These are phyloP conservation scores for Eucalyptus urophylla DNA, from an alignment of 345 rosid species.

Conservation along the genomic window DNA sequence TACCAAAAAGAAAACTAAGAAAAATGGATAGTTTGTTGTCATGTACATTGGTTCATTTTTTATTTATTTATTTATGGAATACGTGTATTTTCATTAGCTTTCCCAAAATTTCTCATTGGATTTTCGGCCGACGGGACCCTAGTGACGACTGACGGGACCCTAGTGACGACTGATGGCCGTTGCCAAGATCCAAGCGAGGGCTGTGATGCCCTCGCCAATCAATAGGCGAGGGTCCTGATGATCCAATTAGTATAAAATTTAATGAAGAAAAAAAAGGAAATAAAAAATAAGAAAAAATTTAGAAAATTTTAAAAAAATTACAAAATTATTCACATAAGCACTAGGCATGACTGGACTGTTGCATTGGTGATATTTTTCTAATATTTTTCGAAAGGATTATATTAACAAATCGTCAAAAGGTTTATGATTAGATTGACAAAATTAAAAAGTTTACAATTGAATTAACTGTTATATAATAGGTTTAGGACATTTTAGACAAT, in stretches of 20 bases:
- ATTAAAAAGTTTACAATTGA: not conserved
- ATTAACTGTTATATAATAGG: not conserved
- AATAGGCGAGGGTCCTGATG: not conserved
- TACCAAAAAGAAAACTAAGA: not conserved
- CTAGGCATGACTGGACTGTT: rapidly evolving
- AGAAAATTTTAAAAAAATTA: not conserved
- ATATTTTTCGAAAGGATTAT: rapidly evolving
- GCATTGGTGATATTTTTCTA: not conserved
- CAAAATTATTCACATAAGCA: not conserved
- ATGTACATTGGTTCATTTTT: not conserved
- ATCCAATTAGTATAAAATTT: not conserved
- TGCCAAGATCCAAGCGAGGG: not conserved
- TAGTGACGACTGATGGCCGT: rapidly evolving
- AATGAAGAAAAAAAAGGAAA: not conserved
- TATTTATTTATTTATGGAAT: not conserved
- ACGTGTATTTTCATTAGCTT: not conserved
- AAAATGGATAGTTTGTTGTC: not conserved
- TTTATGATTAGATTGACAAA: not conserved
- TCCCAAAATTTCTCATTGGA: not conserved
- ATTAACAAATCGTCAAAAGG: rapidly evolving
- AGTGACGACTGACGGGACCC: rapidly evolving
- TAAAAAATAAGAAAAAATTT: rapidly evolving
- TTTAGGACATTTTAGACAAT: not conserved
- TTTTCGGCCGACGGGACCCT: not conserved
- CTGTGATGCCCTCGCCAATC: not conserved